Evolutionary conservation across 2,329 filamentous ascomycete species (phyloP).

Genomic region (Fusarium tjaetaba): DNA sequence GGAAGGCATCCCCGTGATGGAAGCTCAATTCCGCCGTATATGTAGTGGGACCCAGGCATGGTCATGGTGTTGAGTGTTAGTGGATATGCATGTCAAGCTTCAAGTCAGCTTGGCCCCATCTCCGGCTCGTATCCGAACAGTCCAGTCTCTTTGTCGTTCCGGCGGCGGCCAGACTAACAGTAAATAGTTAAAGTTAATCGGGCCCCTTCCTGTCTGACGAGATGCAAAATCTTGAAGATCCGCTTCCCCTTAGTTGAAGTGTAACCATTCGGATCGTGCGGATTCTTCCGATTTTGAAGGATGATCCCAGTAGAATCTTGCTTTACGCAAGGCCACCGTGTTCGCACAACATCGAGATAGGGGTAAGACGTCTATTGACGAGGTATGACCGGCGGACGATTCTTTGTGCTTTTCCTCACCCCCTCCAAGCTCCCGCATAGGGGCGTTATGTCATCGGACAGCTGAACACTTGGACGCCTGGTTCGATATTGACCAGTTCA

Average conservation of each 20-base stretch:
- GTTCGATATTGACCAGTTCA: not conserved
- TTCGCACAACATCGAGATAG: constrained; percentile 9
- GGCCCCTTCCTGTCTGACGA: not conserved
- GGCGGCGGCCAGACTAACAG: not conserved
- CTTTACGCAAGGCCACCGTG: constrained; percentile 7
- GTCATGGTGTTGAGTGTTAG: constrained; percentile 19
- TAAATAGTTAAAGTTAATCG: constrained; percentile 1
- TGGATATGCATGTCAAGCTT: constrained; percentile 11
- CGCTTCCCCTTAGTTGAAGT: not conserved
- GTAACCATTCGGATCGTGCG: constrained; percentile 5
- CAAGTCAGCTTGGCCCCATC: constrained; percentile 16
- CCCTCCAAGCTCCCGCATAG: not conserved
- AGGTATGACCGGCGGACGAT: not conserved
- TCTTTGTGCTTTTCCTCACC: not conserved
- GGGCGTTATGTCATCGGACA: not conserved
- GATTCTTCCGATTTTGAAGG: not conserved
- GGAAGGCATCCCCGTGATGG: constrained; percentile 26
- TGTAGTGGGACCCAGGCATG: constrained; percentile 12
- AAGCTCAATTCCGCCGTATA: constrained; percentile 14
- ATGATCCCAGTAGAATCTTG: not conserved
- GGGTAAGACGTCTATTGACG: not conserved
- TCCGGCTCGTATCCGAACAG: constrained; percentile 28
- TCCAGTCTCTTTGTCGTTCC: not conserved
- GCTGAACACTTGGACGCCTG: not conserved
- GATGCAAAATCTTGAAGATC: not conserved